Percentiles rank a stretch among this genome's conserved stretches.
Conservation (phyloP, 2,329 filamentous ascomycete species). For the Colletotrichum trifolii region DNA sequence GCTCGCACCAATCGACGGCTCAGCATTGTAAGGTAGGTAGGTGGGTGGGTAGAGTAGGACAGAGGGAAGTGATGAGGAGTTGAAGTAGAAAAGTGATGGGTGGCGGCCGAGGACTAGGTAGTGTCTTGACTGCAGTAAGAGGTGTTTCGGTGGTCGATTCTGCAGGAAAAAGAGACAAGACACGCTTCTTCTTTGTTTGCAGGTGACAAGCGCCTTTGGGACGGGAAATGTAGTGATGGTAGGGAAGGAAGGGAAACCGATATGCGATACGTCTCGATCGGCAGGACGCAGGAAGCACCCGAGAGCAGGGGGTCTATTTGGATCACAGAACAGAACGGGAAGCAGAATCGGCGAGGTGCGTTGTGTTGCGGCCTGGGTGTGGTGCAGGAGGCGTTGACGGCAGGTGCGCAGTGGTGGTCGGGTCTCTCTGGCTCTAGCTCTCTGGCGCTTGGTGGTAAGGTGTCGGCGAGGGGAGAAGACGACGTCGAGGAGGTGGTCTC, state of each 20-base stretch:
- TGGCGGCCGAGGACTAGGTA: slow-evolving; percentile 24
- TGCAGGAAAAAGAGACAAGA: slow-evolving; percentile 23
- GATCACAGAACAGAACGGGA: slow-evolving; percentile 32
- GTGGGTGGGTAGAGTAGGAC: slow-evolving; percentile 6
- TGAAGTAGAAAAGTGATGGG: slow-evolving; percentile 9
- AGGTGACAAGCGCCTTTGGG: slow-evolving; percentile 34
- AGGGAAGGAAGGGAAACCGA: slow-evolving; percentile 18
- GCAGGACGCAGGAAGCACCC: slow-evolving; percentile 34
- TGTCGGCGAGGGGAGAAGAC: neutral
- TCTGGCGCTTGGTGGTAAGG: neutral
- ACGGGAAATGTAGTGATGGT: slow-evolving; percentile 14
- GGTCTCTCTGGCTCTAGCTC: neutral
- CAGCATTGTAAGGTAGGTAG: slow-evolving; percentile 56
- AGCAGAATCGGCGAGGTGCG: slow-evolving; percentile 31
- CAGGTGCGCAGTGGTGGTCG: slow-evolving; percentile 18
- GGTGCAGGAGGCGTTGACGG: slow-evolving; percentile 4
- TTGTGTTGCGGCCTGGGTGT: too few relatives aligned
- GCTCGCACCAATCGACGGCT: slow-evolving; percentile 62
- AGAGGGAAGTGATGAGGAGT: neutral
- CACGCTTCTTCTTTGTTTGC: slow-evolving; percentile 34
- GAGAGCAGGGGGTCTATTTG: slow-evolving; percentile 30
- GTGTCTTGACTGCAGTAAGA: slow-evolving; percentile 25
- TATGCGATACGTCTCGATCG: slow-evolving; percentile 34
- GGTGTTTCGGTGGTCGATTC: slow-evolving; percentile 16
- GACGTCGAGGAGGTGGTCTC: slow-evolving; percentile 22